phyloP scores from a whole-genome alignment of 2,329 filamentous ascomycete species.

The Xylaria arbuscula region DNA sequence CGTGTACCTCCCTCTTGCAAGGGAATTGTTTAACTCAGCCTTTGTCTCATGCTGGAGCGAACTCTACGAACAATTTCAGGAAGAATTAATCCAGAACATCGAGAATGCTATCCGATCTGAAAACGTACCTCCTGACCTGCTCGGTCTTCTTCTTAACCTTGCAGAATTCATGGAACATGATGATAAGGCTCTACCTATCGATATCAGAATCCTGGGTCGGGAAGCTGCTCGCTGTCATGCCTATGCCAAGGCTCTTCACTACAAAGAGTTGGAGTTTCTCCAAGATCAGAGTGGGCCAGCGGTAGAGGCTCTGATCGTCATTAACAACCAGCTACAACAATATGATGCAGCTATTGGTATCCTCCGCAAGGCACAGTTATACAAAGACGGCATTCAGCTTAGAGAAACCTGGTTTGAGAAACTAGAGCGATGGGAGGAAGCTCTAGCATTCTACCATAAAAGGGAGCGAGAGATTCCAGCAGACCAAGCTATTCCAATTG shows the following conservation, averaged over 20 bases:
- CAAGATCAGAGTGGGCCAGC: slow-evolving; percentile 96
- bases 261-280: slow-evolving; percentile 98
- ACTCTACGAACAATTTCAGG: slow-evolving; percentile 94
- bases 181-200: slow-evolving; percentile 96
- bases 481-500: slow-evolving; percentile 74
- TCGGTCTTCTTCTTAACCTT: slow-evolving; percentile 93
- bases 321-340: slow-evolving; percentile 99
- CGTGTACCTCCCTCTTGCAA: slow-evolving; percentile 89
- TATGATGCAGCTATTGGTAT: slow-evolving; percentile 99
- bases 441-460: slow-evolving; percentile 88
- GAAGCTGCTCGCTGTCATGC: slow-evolving; percentile 97
- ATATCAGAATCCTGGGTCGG: slow-evolving; percentile 92
- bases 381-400: slow-evolving; percentile 90
- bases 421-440: slow-evolving; percentile 97
- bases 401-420: slow-evolving; percentile 99
- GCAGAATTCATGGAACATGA: slow-evolving; percentile 99
- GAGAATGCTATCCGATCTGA: slow-evolving; percentile 95
- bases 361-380: slow-evolving; percentile 92
- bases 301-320: slow-evolving; percentile 96
- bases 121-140: slow-evolving; percentile 93
- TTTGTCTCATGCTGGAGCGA: slow-evolving; percentile 99
- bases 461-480: slow-evolving; percentile 77
- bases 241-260: slow-evolving; percentile 97
- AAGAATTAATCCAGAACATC: slow-evolving; percentile 94
- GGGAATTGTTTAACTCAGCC: slow-evolving; percentile 96